Evolutionary conservation across 1,284 basidiomycete genomes (phyloP), one percentile per base, ranked within the genome.

Genomic region (Inonotus hispidus): DNA sequence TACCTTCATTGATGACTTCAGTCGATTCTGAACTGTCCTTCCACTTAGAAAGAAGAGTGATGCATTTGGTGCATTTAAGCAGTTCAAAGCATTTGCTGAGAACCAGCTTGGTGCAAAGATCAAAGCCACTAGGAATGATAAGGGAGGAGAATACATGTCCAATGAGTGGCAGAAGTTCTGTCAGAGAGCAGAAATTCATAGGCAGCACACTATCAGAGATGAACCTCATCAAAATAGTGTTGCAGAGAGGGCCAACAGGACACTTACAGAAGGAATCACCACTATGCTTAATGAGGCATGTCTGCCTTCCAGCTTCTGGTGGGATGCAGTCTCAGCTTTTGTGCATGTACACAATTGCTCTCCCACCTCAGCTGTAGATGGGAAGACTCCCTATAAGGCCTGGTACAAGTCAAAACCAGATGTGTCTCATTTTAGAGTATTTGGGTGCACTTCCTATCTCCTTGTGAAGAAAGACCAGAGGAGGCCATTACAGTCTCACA

Each of bases 41-140:
- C 54, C 61, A 1, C 56, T 73, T 7, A 58, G 52, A 4, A 45
- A 54, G 10, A 71, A 72, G 62, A 63, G 55, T 19, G 60, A 68
- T 13, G 63, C 59, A 4, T 63, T 70, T 19, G 27, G 35, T 6
- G 56, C 59, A 1, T 70, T 73, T 53, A 62, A 66, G 56, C 41
- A 62, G 11, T 73, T 65, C 59, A 61, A 67, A 21, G 63, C 63
- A 2, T 53, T 39, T 21, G 63, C 65, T 6, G 67, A 72, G 55
- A 67, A 62, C 27, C 56, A 64, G 23, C 65, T 66, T 13, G 67
- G 66, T 1, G 8, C n/a, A 14, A 65, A 60, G 38, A 50, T 70
- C 39, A 66, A 70, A 50, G 56, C 43, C 3, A 25, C 74, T 2
- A 61, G 69, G 1, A 62, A 67, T 35, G 70, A 76, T 64, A 70